A percentile compares a stretch with the other conserved stretches of the same genome.
These are phyloP conservation scores for Rhamnella rubrinervis DNA, from an alignment of 331 rosid species.

Conservation along the genomic window DNA sequence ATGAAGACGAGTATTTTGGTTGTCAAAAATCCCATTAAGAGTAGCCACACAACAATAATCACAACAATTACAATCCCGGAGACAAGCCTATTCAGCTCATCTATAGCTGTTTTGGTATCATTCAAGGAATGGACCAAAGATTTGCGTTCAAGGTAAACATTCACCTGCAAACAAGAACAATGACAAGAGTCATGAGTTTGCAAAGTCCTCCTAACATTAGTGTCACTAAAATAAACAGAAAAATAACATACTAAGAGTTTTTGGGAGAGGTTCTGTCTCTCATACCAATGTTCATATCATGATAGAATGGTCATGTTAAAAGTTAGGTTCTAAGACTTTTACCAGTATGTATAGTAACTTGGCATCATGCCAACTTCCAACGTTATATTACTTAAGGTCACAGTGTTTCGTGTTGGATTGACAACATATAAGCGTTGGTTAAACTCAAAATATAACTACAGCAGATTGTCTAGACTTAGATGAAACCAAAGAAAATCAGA, in stretches of 20 bases:
- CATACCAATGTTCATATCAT: too few relatives aligned
- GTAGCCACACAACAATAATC: slow-evolving; percentile 53
- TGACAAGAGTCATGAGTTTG: slow-evolving; percentile 1
- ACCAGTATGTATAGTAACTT: neutral
- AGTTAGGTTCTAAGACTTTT: too few relatives aligned
- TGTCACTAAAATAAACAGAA: neutral
- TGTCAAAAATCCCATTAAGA: slow-evolving; percentile 69
- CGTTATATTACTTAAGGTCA: too few relatives aligned
- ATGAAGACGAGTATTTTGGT: slow-evolving; percentile 68
- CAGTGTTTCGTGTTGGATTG: too few relatives aligned
- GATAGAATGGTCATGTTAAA: too few relatives aligned
- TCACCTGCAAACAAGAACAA: slow-evolving; percentile 53
- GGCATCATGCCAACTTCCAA: neutral
- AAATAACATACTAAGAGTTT: too few relatives aligned
- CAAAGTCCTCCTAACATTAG: neutral
- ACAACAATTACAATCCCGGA: slow-evolving; percentile 45
- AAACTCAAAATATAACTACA: neutral
- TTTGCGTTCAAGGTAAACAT: slow-evolving; percentile 72
- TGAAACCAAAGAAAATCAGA: neutral
- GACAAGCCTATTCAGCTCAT: slow-evolving; percentile 68
- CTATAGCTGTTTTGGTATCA: slow-evolving; percentile 82
- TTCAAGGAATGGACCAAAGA: slow-evolving; percentile 68
- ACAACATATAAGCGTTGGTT: neutral
- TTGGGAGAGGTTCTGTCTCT: too few relatives aligned
- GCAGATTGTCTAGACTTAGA: neutral